These are phyloP conservation scores for Hemerocallis citrina DNA, from an alignment of 106 monocot genomes.

Conservation along the genomic window DNA sequence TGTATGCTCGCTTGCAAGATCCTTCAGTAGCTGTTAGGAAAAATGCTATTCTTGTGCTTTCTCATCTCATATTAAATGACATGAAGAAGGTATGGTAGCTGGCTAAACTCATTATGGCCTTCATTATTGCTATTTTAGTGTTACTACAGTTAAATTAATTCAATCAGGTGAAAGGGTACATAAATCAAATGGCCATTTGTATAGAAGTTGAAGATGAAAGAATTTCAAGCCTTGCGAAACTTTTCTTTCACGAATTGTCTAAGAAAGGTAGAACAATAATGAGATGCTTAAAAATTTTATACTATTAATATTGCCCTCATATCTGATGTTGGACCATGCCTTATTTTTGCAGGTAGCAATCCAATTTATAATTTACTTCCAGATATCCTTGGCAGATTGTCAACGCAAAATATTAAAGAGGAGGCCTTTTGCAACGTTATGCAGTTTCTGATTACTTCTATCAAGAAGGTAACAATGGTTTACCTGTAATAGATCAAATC, in stretches of 20 bases:
- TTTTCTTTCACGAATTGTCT: constrained; percentile 95
- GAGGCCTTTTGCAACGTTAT: constrained; percentile 81
- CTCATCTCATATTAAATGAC: constrained; percentile 98
- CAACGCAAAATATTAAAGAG: constrained; percentile 65
- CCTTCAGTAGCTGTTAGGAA: constrained; percentile 82
- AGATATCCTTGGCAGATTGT: constrained; percentile 83
- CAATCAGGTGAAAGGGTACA: constrained; percentile 93
- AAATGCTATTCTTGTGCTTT: constrained; percentile 96
- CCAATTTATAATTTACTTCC: constrained; percentile 97
- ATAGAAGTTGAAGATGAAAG: constrained; percentile 92
- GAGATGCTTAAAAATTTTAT: background rate
- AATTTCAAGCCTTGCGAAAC: constrained; percentile 88
- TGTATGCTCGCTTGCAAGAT: constrained; percentile 88
- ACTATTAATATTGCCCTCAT: background rate
- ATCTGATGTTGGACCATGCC: constrained; percentile 1
- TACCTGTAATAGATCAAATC: background rate
- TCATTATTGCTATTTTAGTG: background rate
- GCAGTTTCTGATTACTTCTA: constrained; percentile 86
- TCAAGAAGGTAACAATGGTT: constrained; percentile 67
- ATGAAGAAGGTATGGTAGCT: constrained; percentile 88
- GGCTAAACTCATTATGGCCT: background rate
- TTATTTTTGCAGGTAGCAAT: constrained; percentile 64
- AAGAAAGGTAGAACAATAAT: constrained; percentile 65
- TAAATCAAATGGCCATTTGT: constrained; percentile 88
- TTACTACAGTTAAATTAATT: background rate